A percentile compares a stretch with the other conserved stretches of the same genome.
phyloP scores from a whole-genome alignment of 2,329 filamentous ascomycete genomes.

The Paecilomyces sp. region DNA sequence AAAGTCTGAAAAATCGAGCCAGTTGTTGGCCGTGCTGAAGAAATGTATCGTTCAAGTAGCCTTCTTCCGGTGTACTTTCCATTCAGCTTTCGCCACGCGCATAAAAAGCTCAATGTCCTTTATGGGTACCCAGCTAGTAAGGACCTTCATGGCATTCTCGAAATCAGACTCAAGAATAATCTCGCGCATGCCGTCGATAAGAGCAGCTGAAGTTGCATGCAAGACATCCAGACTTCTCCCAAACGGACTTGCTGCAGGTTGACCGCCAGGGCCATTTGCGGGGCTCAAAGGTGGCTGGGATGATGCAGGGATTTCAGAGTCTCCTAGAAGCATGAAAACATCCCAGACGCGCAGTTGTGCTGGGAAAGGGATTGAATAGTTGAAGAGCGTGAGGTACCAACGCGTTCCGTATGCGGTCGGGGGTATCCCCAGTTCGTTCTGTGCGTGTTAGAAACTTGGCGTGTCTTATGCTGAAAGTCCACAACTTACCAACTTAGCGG shows the following conservation, averaged over 20 bases:
- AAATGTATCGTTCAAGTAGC: background rate
- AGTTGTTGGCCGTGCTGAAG: background rate
- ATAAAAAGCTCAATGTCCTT: slow-evolving; percentile 91
- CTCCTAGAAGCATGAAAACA: slow-evolving; percentile 90
- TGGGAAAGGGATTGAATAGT: slow-evolving; percentile 88
- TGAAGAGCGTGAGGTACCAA: slow-evolving; percentile 97
- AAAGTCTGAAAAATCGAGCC: background rate
- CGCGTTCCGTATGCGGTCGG: slow-evolving; percentile 90
- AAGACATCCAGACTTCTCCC: slow-evolving; percentile 72
- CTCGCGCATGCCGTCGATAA: slow-evolving; percentile 84
- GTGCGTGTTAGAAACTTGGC: slow-evolving; percentile 3
- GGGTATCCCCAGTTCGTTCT: slow-evolving; percentile 72
- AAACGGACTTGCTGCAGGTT: slow-evolving; percentile 33
- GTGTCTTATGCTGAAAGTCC: background rate
- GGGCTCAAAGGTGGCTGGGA: slow-evolving; percentile 7
- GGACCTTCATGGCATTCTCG: slow-evolving; percentile 94
- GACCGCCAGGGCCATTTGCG: slow-evolving; percentile 13
- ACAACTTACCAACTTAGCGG: slow-evolving; percentile 64
- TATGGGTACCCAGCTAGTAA: slow-evolving; percentile 90
- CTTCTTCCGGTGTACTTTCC: slow-evolving; percentile 57
- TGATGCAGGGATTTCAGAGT: slow-evolving; percentile 46
- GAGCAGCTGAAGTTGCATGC: slow-evolving; percentile 80
- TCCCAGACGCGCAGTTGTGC: slow-evolving; percentile 97
- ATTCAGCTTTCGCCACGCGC: slow-evolving; percentile 81
- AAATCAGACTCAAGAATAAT: slow-evolving; percentile 90